Evolutionary conservation across 306 rosid genomes (phyloP), one percentile per base, ranked within the genome.

Genomic region (Fagus sylvatica): DNA sequence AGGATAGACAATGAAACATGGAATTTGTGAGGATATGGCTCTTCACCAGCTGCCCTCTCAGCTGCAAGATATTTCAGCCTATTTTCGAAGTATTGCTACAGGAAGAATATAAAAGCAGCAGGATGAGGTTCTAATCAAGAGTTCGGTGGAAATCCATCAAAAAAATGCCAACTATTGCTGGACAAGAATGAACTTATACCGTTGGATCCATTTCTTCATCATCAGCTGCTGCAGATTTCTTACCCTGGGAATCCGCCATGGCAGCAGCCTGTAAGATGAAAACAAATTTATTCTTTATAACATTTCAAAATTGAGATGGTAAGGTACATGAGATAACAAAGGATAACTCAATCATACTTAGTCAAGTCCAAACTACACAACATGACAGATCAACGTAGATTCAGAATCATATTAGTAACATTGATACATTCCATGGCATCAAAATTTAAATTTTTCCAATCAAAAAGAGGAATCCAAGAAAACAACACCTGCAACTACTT

Each of bases 201-300:
- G 96, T 93, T 17, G 97, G 98, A 83, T 93, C 97, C 91, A 95
- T 92, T 69, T 92, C 93, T 17, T 94, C 97, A 30, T 90, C 98
- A 55, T 93, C 96, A 73, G 74, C 83, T 13, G 86, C 62, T 28
- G 76, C 89, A 70, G 84, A 59, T 71, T 84, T 93, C 87, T 83
- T 91, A 55, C 69, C 82, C 69, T 88, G 89, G 11, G 90, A 72
- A 74, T 33, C 80, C 65, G 78, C 74, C 32, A 71, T 9, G 22
- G 81, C 85, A 71, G 92, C 91, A 43, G 91, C 97, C 97, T 91
- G 82, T 6, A 46, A 74, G 69, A 75, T n/a, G 7, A 40, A 75
- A 6, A 36, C 17, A 51, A 70, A 56, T 19, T 67, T 40, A 61
- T 42, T 57, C 13, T n/a, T 71, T 39, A 65, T 17, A 48, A 56